These are phyloP conservation scores for Xylariaceae sp. DNA, from an alignment of 2,329 filamentous ascomycete genomes.

Conservation along the genomic window DNA sequence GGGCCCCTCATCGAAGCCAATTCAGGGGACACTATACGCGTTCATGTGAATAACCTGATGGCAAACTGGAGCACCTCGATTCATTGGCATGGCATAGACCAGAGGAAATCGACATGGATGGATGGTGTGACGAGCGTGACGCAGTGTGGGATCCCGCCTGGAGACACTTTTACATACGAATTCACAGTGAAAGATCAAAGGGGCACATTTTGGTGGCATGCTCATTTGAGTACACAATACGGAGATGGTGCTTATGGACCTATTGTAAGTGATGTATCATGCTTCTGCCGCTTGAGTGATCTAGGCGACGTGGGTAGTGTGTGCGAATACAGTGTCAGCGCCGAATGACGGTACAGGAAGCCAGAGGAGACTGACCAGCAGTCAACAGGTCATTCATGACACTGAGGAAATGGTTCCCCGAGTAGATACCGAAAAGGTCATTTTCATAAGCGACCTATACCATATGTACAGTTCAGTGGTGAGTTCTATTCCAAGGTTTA, in stretches of 20 bases:
- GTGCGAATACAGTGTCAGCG: neutral
- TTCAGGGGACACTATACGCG: conserved; percentile 37
- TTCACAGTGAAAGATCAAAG: conserved; percentile 44
- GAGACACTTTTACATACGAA: conserved; percentile 54
- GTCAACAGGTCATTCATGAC: conserved; percentile 32
- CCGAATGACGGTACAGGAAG: no score
- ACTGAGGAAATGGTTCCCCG: conserved; percentile 26
- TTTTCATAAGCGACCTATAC: conserved; percentile 36
- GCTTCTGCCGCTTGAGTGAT: neutral
- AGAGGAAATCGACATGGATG: conserved; percentile 60
- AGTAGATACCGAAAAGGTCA: conserved; percentile 30
- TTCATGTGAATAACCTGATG: conserved; percentile 37
- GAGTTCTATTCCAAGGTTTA: conserved; percentile 3
- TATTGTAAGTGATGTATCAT: conserved; percentile 38
- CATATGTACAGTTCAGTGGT: conserved; percentile 32
- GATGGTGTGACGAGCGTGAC: conserved; percentile 60
- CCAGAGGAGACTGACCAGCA: no score
- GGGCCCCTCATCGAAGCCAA: conserved; percentile 42
- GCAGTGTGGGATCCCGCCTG: conserved; percentile 56
- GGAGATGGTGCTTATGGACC: conserved; percentile 61
- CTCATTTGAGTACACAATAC: conserved; percentile 57
- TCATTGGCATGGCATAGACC: conserved; percentile 67
- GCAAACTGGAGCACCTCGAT: conserved; percentile 44
- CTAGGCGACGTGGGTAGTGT: neutral
- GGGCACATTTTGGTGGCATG: conserved; percentile 53